A percentile compares a stretch with the other conserved stretches of the same genome.
phyloP scores from a whole-genome alignment of 2,329 filamentous ascomycete genomes.

The Rutstroemia sp. region DNA sequence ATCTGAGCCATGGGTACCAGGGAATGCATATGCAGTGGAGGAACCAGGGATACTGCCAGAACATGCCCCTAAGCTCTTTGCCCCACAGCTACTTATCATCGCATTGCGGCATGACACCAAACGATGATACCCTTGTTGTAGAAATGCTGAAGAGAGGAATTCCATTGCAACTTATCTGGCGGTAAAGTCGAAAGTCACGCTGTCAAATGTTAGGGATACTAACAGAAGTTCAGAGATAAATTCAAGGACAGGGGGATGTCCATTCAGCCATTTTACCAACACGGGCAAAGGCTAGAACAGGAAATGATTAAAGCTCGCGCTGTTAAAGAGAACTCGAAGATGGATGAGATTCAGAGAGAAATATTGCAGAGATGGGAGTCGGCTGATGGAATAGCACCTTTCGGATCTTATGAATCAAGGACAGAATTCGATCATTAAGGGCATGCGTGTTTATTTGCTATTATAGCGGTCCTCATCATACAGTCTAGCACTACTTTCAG shows the following conservation, averaged over 20 bases:
- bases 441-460: slow-evolving; percentile 1
- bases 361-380: background rate
- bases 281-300: slow-evolving; percentile 4
- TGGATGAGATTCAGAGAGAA: slow-evolving; percentile 2
- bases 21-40: slow-evolving; percentile 2
- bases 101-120: slow-evolving; percentile 3
- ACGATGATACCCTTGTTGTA: slow-evolving; percentile 1
- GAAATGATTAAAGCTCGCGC: background rate
- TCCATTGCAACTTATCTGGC: slow-evolving; percentile 4
- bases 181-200: background rate
- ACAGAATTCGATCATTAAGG: background rate
- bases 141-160: background rate
- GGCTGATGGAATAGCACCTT: background rate
- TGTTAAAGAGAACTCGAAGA: background rate
- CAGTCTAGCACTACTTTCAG: slow-evolving; percentile 16
- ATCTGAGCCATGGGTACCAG: background rate
- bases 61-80: background rate
- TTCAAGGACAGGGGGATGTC: slow-evolving; percentile 6
- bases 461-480: slow-evolving; percentile 22
- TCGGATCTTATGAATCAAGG: background rate
- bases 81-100: background rate
- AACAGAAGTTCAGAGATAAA: background rate
- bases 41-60: background rate
- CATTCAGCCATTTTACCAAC: background rate
- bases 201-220: background rate